Conservation (phyloP, 2,329 filamentous ascomycete species). For the Zymoseptoria pseudotritici region DNA sequence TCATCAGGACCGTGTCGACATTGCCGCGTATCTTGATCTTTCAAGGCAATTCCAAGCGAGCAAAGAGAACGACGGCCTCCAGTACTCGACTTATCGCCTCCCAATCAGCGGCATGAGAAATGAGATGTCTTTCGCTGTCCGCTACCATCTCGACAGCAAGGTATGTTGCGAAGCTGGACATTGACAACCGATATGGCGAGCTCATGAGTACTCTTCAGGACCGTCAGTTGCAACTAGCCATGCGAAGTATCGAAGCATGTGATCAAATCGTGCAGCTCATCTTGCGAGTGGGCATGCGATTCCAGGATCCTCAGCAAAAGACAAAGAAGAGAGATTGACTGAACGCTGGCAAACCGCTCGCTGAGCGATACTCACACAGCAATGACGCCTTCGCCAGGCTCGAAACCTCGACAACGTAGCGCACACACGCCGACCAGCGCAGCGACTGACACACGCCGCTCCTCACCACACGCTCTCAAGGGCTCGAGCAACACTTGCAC, state of each 20-base stretch:
- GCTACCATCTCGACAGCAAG: conserved; percentile 33
- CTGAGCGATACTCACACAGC: no score
- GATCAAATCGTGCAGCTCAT: conserved; percentile 19
- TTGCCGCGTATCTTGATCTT: conserved; percentile 21
- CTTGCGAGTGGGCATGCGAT: conserved; percentile 22
- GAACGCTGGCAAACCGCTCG: no score
- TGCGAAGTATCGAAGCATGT: conserved; percentile 20
- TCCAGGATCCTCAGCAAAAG: conserved; percentile 13
- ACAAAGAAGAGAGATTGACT: conserved; percentile 1
- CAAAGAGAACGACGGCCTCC: conserved; percentile 20
- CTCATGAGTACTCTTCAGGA: conserved; percentile 11
- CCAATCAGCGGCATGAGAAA: conserved; percentile 39
- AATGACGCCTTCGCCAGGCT: no score
- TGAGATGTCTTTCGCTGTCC: conserved; percentile 34
- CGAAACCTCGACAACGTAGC: no score
- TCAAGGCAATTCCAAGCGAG: conserved; percentile 10
- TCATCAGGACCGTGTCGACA: conserved; percentile 26
- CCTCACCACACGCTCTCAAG: no score
- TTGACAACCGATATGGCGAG: not conserved
- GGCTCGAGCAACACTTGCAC: no score
- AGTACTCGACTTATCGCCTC: conserved; percentile 33
- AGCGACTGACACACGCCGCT: no score
- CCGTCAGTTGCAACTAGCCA: conserved; percentile 27
- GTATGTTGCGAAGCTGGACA: conserved; percentile 17
- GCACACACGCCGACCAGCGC: no score